Evolutionary conservation across 345 rosid species (phyloP), one percentile per base, ranked within the genome.

Genomic region (Citrus glauca): DNA sequence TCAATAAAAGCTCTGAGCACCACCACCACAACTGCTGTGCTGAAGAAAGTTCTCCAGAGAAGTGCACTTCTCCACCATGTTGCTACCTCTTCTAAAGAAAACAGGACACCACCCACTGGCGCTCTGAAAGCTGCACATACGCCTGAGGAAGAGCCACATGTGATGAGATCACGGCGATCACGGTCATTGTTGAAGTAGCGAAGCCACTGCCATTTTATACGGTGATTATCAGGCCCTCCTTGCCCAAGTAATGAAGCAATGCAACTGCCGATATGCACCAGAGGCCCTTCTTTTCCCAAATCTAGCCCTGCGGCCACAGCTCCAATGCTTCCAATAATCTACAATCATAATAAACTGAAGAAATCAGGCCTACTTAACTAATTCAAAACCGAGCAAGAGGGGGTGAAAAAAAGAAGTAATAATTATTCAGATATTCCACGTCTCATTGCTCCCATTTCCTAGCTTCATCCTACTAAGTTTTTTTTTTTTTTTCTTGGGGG

Each of bases 61-160:
- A 95, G 88, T 32, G 98, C 88, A 56, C 98, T 95, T 86, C 98
- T 89, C 98, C 98, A 95, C 98, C 98, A 95, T 3, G 98, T 92
- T 9, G 98, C 97, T 7, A 93, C 97, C 87, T 95, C 98, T 79
- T 93, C 98, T 4, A 95, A 93, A 5, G 98, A 72, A 53, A 95
- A 95, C 24, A 92, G 86, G 53, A 95, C 98, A 6, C 98, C 98
- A 10, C 98, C 98, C 24, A 95, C 98, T 2, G 98, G 98, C 1
- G 98, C 85, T 56, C 98, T 86, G 87, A 93, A 95, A 50, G 98
- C 98, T 53, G 98, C 98, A 78, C 97, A 91, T 20, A 95, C 98
- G 2, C 98, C 98, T 17, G 98, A 86, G 37, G 98, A 89, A 20
- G 98, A 83, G 6, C 98, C 98, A 3, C 95, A 91, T 1, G 98